Evolutionary conservation across 495 filamentous ascomycete genomes (phyloP), one percentile per base, ranked within the genome.

Genomic region (Penicillium argentinense): DNA sequence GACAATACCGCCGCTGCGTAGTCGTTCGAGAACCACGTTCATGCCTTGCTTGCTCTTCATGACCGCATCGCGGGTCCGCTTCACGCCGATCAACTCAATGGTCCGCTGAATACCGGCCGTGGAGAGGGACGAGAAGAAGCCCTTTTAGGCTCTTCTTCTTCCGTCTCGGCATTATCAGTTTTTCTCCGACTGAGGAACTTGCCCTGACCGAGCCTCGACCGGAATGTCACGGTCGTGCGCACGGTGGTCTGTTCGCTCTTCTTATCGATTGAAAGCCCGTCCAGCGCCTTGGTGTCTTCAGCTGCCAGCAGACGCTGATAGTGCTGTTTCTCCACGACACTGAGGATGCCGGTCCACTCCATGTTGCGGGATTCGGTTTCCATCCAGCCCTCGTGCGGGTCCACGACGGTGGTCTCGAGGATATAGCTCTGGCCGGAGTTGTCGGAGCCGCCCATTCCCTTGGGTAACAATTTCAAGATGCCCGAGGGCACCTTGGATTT

Each of bases 41-140:
- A 99, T 97, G 13, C 95, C 93, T 61, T 97, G 84, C 55, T 91
- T 89, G 62, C 88, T 91, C 61, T 91, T 95, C 43, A 85, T 74
- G 43, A 97, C 73, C 29, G 90, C 88, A 47, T 90, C 86, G 37
- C 84, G 78, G 41, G 93, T 95, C 44, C 89, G 83, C 47, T 82
- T 88, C 37, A 92, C 76, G 0, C 89, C 91, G 33, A 97, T 88
- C 26, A 84, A 68, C 72, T 99, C 93, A 58, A 99, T 95, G 45
- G 85, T 95, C 16, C 86, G 75, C 66, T 96, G 88, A 34, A 97
- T 81, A 8, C 88, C 85, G 4, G 77, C 78, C 9, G 88, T 90
- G 4, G 89, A 89, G 75, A 95, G 86, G 9, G 74, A 79, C 3
- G 76, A 75, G 56, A 89, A 83, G 50, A 88, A 83, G 3, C 85